Evolutionary conservation across 345 rosid genomes (phyloP), one percentile per base, ranked within the genome.

Genomic region (Lepidium africanum): DNA sequence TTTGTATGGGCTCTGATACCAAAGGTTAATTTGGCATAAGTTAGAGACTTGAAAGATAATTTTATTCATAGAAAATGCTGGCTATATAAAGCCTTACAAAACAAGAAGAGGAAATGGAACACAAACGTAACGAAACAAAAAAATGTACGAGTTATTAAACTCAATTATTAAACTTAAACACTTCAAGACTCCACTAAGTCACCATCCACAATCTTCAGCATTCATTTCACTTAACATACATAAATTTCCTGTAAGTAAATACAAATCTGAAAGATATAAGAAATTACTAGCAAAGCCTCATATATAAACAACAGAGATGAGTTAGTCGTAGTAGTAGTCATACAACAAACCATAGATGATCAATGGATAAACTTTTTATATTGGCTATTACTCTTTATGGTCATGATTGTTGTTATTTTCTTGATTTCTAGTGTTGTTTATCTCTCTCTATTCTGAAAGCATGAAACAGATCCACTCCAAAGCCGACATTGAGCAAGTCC

Each of bases 371-470:
- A 2, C 37, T 25, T 40, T 63, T 50, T 21, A 47, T n/a, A 39
- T 39, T 50, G 52, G 36, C 47, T 42, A 49, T 40, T 14, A 67
- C 7, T 74, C 73, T 67, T 17, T 48, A 67, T 60, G 77, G 27
- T 39, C 39, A 63, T 62, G 69, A 62, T 42, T 70, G 43, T 59
- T 48, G 16, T 19, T 40, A 14, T 66, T 54, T 32, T 75, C 72
- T 46, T 54, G 40, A 50, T 70, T 75, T 71, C 54, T 73, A 11
- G 11, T 74, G n/a, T 59, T 45, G 37, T 71, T 79, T 65, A n/a
- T n/a, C n/a, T n/a, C 46, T 85, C 77, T 92, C 97, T 65, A 87
- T 85, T 74, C 60, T 81, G 66, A 79, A 92, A 46, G 96, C 93
- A 19, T 81, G 78, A 23, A 86, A 74, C 68, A 92, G 89, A 80